A percentile compares a stretch with the other conserved stretches of the same genome.
Evolutionary conservation across 805 yeast species (phyloP).

Genomic region (Scheffersomyces stipitis): DNA sequence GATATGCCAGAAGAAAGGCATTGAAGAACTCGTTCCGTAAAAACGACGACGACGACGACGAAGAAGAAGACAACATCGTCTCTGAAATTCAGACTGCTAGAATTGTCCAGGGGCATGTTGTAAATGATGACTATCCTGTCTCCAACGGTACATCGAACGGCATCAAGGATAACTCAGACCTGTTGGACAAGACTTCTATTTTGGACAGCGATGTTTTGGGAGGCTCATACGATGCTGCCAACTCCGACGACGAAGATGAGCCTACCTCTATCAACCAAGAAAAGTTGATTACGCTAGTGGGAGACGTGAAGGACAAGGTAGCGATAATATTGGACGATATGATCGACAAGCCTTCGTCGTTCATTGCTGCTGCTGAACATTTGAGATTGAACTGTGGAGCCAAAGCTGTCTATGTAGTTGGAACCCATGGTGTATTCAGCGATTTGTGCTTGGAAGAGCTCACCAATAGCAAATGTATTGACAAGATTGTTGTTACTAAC

Average conservation of each 20-base stretch:
- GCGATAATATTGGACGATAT: slow-evolving; percentile 95
- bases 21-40: slow-evolving; percentile 37
- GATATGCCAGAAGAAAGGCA: slow-evolving; percentile 38
- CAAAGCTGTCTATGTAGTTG: slow-evolving; percentile 81
- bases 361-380: slow-evolving; percentile 98
- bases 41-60: slow-evolving; percentile 50
- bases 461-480: slow-evolving; percentile 77
- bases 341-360: slow-evolving; percentile 93
- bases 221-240: slow-evolving; percentile 72
- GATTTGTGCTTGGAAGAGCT: slow-evolving; percentile 82
- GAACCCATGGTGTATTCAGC: slow-evolving; percentile 94
- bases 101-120: slow-evolving; percentile 95
- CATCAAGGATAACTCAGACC: slow-evolving; percentile 1
- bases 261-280: slow-evolving; percentile 62
- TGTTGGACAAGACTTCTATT: slow-evolving; percentile 13
- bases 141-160: slow-evolving; percentile 5
- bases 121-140: slow-evolving; percentile 70
- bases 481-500: slow-evolving; percentile 91
- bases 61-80: slow-evolving; percentile 66
- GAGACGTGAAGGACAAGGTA: slow-evolving; percentile 88
- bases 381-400: slow-evolving; percentile 96
- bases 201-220: slow-evolving; percentile 62
- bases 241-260: slow-evolving; percentile 89
- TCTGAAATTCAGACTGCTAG: slow-evolving; percentile 93
- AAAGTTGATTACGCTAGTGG: slow-evolving; percentile 92